Base-by-base conservation (phyloP, 1,284 basidiomycete species). In the Sporisorium iseilematis-ciliati region DNA sequence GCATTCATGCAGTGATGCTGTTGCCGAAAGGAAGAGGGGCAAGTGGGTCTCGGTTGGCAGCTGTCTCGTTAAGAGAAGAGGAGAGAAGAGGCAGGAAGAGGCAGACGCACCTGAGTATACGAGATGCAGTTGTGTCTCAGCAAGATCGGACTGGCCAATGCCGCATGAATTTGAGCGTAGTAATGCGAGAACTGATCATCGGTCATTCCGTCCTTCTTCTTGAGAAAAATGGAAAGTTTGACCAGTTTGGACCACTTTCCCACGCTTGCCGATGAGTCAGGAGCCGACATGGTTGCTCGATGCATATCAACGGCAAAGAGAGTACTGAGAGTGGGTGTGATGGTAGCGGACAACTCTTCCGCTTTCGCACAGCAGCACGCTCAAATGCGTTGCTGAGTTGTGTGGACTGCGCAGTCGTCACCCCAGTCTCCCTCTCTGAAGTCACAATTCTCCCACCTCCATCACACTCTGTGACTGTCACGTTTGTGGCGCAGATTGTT, bases 151-250 rank as follows among this genome's bases (percentile, higher is more conserved):
- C 45, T 46, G 14, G 65, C 55, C 3, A 67, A 35, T 16, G 43
- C 35, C n/a, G 59, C 65, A 43, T 67, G 65, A 5, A 31, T 49
- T 23, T 62, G 25, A 0, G 54, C 51, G 21, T 67, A 67, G 43
- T 67, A 57, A 2, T 53, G 49, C n/a, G 43, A 57, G 50, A 67
- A 67, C 33, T 67, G 48, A n/a, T 45, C 29, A 18, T 62, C 55
- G 20, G 50, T 49, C 18, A 57, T 41, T 26, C n/a, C 59, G 38
- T 62, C 33, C 40, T 62, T 62, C 48, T 67, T 67, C 35, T 52
- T 60, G 48, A 67, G 58, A n/a, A 42, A 61, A 53, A 67, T 55
- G 3, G 49, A 45, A 21, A 67, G 35, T 35, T 67, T 67, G 48
- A 61, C 26, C 21, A 35, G 49, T 14, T 56, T 26, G 1, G 16